Evolutionary conservation across 1,284 basidiomycete genomes (phyloP), one percentile per base, ranked within the genome.

Genomic region (Malassezia vespertilionis): DNA sequence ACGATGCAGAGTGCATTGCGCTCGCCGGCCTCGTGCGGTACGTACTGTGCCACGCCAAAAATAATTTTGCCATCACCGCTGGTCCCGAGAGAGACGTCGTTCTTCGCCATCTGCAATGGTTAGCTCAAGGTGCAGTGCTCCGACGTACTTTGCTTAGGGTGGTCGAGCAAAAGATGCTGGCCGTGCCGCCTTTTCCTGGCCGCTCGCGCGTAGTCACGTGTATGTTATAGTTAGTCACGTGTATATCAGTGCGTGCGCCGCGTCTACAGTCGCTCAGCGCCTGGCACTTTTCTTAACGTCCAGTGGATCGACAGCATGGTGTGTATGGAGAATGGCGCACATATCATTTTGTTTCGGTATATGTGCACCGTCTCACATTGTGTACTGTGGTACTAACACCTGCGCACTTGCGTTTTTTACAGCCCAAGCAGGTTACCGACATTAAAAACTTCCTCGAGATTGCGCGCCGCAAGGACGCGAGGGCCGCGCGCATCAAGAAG

Each of bases 371-470:
- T n/a, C n/a, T n/a, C n/a, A n/a, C n/a, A n/a, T n/a, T n/a, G n/a
- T n/a, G n/a, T n/a, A n/a, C n/a, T n/a, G n/a, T n/a, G n/a, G n/a
- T n/a, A n/a, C n/a, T n/a, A n/a, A n/a, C n/a, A n/a, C n/a, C n/a
- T n/a, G n/a, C n/a, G n/a, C n/a, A n/a, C 44, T 46, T 17, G 40
- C 44, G 24, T n/a, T 2, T 20, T n/a, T 8, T 28, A 23, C 72
- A 95, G 91, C 90, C 91, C 57, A 87, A 93, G 78, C 86, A 96
- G 81, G 82, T 97, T 76, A 80, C 80, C 69, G 91, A 97, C 76
- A 96, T 97, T 79, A 97, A 97, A 80, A 79, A 87, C 74, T 96
- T 97, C 79, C 85, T 97, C 75, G 84, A 88, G 77, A 88, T 91
- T 73, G 84, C 91, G 54, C 82, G 83, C 76, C 82, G 79, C 69